These are phyloP conservation scores for Irpex sp. DNA, from an alignment of 1,284 basidiomycete species.

Conservation along the genomic window DNA sequence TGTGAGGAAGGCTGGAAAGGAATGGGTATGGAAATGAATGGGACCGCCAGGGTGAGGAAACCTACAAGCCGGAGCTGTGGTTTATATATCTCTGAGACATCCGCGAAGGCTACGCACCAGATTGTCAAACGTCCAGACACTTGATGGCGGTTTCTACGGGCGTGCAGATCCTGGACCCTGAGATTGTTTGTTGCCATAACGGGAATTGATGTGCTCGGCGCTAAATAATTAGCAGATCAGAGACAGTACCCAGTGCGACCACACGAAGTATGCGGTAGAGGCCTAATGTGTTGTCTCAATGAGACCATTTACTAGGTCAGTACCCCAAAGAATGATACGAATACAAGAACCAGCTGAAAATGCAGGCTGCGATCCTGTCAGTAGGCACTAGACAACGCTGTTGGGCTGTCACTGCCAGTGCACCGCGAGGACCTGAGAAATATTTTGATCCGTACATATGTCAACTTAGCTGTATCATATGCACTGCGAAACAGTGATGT, in stretches of 20 bases:
- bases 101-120: background rate
- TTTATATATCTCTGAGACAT: background rate
- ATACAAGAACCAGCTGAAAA: no score
- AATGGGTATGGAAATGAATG: background rate
- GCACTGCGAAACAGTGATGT: no score
- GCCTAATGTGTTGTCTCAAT: no score
- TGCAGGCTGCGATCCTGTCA: background rate
- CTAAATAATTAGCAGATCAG: background rate
- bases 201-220: background rate
- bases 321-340: no score
- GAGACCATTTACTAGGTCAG: no score
- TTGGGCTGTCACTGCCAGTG: background rate
- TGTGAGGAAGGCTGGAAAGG: background rate
- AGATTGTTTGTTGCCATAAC: background rate
- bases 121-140: background rate
- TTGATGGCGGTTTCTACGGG: background rate
- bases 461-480: no score
- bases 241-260: no score
- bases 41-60: constrained; percentile 9
- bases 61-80: background rate
- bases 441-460: background rate
- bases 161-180: background rate
- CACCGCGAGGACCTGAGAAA: background rate
- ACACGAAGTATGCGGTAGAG: no score
- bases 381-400: background rate